Evolutionary conservation across 495 filamentous ascomycete genomes (phyloP), one percentile per base, ranked within the genome.

Genomic region (Trichocladium antarcticum): DNA sequence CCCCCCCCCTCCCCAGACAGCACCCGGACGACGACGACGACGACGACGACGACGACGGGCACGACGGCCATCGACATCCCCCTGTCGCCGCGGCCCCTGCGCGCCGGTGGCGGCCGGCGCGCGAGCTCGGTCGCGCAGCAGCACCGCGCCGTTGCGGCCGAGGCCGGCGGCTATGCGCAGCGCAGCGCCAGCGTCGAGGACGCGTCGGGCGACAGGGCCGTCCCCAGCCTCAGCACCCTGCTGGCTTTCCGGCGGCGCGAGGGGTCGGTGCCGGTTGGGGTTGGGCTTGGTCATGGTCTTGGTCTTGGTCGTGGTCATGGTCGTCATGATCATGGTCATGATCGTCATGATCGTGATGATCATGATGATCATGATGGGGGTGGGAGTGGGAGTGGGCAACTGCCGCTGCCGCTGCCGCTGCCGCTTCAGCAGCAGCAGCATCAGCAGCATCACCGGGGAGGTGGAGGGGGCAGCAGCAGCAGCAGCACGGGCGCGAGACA

Each of bases 21-120:
- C n/a, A n/a, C n/a, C n/a, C n/a, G 12, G 55, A 55, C 11, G 54
- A 50, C 11, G 42, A 51, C 17, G 37, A 38, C 1, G 48, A 47
- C n/a, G 47, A 69, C 8, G 67, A 64, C 27, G 59, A 74, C 3
- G 54, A 57, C 39, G 62, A 35, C 42, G 12, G 15, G 72, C 14
- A 81, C 81, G 3, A 82, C 71, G 35, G 83, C 87, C 2, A 92
- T 93, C 41, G 82, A 88, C 45, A 94, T 94, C 19, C 87, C 87
- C 1, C 81, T 80, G 1, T 90, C 87, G 1, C 85, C 87, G 3
- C 71, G 81, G 67, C 34, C 85, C 68, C 58, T 75, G 40, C 77
- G 79, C 27, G 66, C 74, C 29, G 24, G 39, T 16, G 14, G 39
- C 32, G 47, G 34, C 37, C 79, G 87, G 27, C 74, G 85, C 37